phyloP scores from a whole-genome alignment of 2,329 filamentous ascomycete genomes.

The Fusarium brachygibbosum region DNA sequence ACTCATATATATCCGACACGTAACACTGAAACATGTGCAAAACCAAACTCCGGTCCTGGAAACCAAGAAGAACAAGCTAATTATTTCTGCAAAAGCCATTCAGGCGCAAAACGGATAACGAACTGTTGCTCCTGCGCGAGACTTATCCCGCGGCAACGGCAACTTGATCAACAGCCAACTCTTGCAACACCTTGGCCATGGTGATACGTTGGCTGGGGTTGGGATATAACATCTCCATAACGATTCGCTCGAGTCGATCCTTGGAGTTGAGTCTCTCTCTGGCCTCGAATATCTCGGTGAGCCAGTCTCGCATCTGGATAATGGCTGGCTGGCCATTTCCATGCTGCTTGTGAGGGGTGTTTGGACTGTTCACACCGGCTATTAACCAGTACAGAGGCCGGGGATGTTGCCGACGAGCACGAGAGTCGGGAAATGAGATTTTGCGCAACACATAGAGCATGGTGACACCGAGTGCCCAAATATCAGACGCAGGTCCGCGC shows the following conservation, averaged over 20 bases:
- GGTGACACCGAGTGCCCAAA: conserved; percentile 71
- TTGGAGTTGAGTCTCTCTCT: conserved; percentile 60
- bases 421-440: conserved; percentile 67
- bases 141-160: conserved; percentile 27
- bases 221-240: conserved; percentile 67
- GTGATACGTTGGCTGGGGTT: conserved; percentile 66
- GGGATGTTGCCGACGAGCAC: conserved; percentile 62
- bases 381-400: conserved; percentile 71
- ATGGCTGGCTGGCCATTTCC: conserved; percentile 59
- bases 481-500: conserved; percentile 68
- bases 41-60: conserved; percentile 26
- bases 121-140: conserved; percentile 9
- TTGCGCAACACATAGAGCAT: conserved; percentile 71
- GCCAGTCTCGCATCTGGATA: conserved; percentile 69
- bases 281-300: conserved; percentile 65
- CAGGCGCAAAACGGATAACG: conserved; percentile 17
- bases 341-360: conserved; percentile 50
- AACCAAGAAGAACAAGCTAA: conserved; percentile 28
- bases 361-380: conserved; percentile 65
- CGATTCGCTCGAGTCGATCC: conserved; percentile 65
- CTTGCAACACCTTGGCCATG: conserved; percentile 64
- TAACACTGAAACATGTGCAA: conserved; percentile 20
- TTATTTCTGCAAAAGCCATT: conserved; percentile 16
- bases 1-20: conserved; percentile 26
- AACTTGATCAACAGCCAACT: conserved; percentile 55